Evolutionary conservation across 129 eudicot genomes (phyloP), one percentile per base, ranked within the genome.

Genomic region (Pittosporum tobira): DNA sequence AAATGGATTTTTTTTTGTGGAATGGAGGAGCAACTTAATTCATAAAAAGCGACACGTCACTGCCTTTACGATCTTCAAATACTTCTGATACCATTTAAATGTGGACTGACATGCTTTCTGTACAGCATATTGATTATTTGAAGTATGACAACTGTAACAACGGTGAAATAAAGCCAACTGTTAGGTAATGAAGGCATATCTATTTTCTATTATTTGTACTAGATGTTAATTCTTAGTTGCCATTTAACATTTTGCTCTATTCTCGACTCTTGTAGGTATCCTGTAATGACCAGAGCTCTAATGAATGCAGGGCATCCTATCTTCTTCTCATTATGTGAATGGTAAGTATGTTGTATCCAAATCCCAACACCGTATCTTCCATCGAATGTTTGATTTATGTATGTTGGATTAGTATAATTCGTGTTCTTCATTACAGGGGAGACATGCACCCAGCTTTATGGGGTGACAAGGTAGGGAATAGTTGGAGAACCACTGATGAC

Each of bases 371-470:
- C 23, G 45, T 23, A 34, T 56, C 16, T 25, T 57, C 22, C 22
- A 18, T n/a, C 30, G 19, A 9, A 21, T 22, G 40, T 29, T 10
- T 46, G 16, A 0, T 23, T 40, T 59, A n/a, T 7, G 12, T 8
- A 10, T 13, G 21, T 24, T 64, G 7, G 15, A 18, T 12, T 43
- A 34, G 27, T 30, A 2, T 11, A 9, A 8, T 19, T 45, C 2
- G 31, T 43, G 6, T 63, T 65, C 43, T 21, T 66, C 24, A 6
- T 51, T 42, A 13, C 73, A 85, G 95, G 97, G 97, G 97, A 56
- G 97, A 89, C 63, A 62, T 85, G 95, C 95, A 89, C 74, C 97
- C 97, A 13, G 94, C 97, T 60, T 51, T 77, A 42, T 89, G 95
- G 95, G 97, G 88, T 57, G 69, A 59, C 31, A 69, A 59, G 40